Evolutionary conservation across 345 rosid genomes (phyloP), one percentile per base, ranked within the genome.

Genomic region (Euphorbia tirucalli): DNA sequence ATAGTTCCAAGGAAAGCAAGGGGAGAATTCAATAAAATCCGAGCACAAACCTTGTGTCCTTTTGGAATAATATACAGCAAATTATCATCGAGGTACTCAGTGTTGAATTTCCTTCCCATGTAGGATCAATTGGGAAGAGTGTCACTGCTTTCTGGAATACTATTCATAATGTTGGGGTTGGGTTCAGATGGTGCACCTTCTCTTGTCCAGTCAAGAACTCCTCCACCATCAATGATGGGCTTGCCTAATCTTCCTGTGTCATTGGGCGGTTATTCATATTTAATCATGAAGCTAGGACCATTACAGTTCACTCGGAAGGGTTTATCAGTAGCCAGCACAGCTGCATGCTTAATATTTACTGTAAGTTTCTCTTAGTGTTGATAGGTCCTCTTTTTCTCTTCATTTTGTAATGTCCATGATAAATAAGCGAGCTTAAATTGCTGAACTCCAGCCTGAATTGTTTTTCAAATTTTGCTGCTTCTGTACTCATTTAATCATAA

Each of bases 41-140:
- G 32, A 25, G 61, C 25, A 18, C 16, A 18, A 27, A 57, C 61
- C 15, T 27, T 27, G 32, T 32, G 5, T 5, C 19, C 18, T 5
- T 41, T 22, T 16, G 11, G 24, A 59, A 25, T 50, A 18, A 14
- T 22, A 22, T 44, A 41, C 28, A 2, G 48, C 50, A 15, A 55
- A 43, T 2, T 67, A 16, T 35, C 66, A 8, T 49, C 41, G 73
- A n/a, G 65, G 32, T 62, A 71, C 22, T 66, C 21, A 74, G 0
- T 9, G 11, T 63, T 69, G 68, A 62, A 75, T 62, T 75, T 71
- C 48, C n/a, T 21, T 24, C 39, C 37, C 39, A 76, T 85, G 73
- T 78, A 85, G 98, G 95, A 94, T 78, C 98, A 94, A 87, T 61
- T 94, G 86, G 96, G 85, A 66, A 94, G 98, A 84, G 97, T 94